Base-by-base conservation (phyloP, 1,139 yeast species). In the Candida sanyaensis region DNA sequence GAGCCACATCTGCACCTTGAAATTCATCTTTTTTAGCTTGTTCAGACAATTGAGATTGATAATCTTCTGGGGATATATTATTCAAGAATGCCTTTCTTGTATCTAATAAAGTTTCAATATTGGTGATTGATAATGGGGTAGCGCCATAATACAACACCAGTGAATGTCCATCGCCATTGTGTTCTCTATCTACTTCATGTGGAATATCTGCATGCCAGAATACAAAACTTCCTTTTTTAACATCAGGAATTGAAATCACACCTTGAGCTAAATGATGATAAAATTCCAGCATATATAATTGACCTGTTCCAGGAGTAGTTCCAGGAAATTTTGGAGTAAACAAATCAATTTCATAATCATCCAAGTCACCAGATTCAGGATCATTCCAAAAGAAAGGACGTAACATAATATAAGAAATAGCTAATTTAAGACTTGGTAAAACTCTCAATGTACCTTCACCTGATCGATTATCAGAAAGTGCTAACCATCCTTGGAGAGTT, bases 131-230 rank as follows among this genome's bases (percentile, higher is more conserved):
- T 31, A 59, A 57, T 7, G 62, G 62, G 47, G 55, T 45, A 41
- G 52, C 55, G 21, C 58, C 62, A 44, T 58, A 46, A 41, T 48
- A 63, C 33, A 64, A 58, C 6, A 75, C 81, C 6, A 73, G 64
- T 3, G 81, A 72, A 51, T 72, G 74, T 3, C 55, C 51, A 10
- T 47, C 44, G 2, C 81, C 81, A 17, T 50, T 51, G 53, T 76
- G 80, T 5, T 60, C 63, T 23, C 61, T 58, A 50, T 77, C 81
- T 8, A 77, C 81, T n/a, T 74, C 74, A 57, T 78, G 82, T 26
- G 72, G 64, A 37, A 68, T 47, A 54, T 78, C 83, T 49, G 73
- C 64, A 56, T 78, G 83, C 83, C 83, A 78, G 45, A 71, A 73
- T 0, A 78, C 80, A 52, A 65, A 71, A 52, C 77, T 79, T 2